Conservation (phyloP, 805 yeast species). For the Hyphopichia homilentoma region DNA sequence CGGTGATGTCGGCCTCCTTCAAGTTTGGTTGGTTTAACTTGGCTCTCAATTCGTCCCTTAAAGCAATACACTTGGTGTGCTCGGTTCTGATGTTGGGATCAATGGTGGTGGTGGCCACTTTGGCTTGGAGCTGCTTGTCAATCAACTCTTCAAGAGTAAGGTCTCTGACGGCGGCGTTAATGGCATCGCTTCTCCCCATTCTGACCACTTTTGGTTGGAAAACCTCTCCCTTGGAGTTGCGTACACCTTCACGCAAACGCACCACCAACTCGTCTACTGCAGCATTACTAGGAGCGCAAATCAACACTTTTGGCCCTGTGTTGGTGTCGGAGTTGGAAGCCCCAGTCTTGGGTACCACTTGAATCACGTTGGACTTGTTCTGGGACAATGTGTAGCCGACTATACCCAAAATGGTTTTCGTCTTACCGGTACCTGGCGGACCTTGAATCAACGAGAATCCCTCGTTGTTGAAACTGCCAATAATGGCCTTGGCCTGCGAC, state of each 20-base stretch:
- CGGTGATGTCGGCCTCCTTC: conserved; percentile 40
- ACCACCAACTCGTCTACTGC: conserved; percentile 95
- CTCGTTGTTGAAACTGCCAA: conserved; percentile 57
- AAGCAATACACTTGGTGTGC: conserved; percentile 49
- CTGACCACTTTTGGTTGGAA: conserved; percentile 73
- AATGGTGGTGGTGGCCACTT: conserved; percentile 33
- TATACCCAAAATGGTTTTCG: conserved; percentile 91
- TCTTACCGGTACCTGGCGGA: conserved; percentile 99
- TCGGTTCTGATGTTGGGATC: conserved; percentile 48
- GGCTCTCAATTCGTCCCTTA: conserved; percentile 53
- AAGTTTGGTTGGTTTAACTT: conserved; percentile 23
- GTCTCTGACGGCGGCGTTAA: conserved; percentile 76
- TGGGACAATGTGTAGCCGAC: conserved; percentile 69
- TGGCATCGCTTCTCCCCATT: conserved; percentile 85
- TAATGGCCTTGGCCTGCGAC: conserved; percentile 89
- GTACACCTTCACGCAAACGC: conserved; percentile 73
- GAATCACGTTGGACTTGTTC: conserved; percentile 14
- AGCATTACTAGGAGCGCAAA: conserved; percentile 98
- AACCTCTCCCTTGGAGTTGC: conserved; percentile 47
- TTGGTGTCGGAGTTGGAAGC: conserved; percentile 25
- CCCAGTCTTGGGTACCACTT: conserved; percentile 16
- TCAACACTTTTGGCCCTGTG: conserved; percentile 56
- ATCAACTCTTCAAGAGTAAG: conserved; percentile 83
- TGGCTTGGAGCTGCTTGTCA: conserved; percentile 51
- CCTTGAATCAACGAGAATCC: conserved; percentile 96